phyloP scores from a whole-genome alignment of 805 yeast species.

The Cyberlindnera americana region DNA sequence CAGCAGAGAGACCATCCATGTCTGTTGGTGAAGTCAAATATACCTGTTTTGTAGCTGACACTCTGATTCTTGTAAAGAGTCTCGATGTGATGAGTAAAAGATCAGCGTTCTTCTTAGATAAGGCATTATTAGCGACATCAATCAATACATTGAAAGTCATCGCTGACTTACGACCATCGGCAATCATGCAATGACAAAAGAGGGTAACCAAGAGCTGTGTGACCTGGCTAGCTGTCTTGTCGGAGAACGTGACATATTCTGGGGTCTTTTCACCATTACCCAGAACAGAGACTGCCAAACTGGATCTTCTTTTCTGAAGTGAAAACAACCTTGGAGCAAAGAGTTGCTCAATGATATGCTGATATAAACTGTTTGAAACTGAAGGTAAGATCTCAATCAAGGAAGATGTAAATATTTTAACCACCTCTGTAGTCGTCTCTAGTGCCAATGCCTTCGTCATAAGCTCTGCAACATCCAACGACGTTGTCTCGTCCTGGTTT shows the following conservation, averaged over 20 bases:
- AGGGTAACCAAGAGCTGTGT: conserved; percentile 27
- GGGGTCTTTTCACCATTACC: conserved; percentile 2
- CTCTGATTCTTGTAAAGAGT: conserved; percentile 52
- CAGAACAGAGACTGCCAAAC: conserved; percentile 25
- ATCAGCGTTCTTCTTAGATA: conserved; percentile 33
- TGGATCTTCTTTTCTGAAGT: conserved; percentile 21
- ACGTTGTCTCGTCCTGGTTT: conserved; percentile 14
- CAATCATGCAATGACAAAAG: conserved; percentile 24
- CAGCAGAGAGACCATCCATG: conserved; percentile 62
- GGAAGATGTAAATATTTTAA: conserved; percentile 30
- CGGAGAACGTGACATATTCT: conserved; percentile 6
- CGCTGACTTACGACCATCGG: conserved; percentile 29
- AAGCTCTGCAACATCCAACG: conserved; percentile 11
- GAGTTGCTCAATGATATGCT: conserved; percentile 24
- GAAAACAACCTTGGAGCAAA: conserved; percentile 24
- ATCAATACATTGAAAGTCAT: conserved; percentile 25
- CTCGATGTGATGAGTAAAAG: conserved; percentile 47
- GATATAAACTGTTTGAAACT: conserved; percentile 13
- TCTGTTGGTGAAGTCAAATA: conserved; percentile 53
- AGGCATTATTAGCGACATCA: conserved; percentile 34
- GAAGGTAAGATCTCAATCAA: conserved; percentile 24
- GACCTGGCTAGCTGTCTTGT: conserved; percentile 17
- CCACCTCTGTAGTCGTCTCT: conserved; percentile 27
- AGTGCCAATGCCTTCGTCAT: conserved; percentile 18
- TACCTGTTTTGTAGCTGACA: conserved; percentile 40